Percentiles rank a stretch among this genome's conserved stretches.
Evolutionary conservation across 2,329 filamentous ascomycete genomes (phyloP).

Genomic region (Sporothrix brasiliensis): DNA sequence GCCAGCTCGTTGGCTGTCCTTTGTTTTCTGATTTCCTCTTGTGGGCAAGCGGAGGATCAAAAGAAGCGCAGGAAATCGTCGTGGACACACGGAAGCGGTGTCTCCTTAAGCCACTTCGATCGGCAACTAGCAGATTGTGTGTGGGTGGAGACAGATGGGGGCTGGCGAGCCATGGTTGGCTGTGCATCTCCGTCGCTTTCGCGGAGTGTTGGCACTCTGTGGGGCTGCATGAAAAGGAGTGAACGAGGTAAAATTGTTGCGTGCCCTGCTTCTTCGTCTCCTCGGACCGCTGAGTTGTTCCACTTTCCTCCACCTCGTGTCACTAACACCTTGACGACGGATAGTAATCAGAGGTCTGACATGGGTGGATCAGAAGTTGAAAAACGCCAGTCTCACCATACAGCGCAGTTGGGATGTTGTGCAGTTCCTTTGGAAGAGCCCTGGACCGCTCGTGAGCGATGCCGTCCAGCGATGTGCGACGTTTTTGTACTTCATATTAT

Average conservation of each 20-base stretch:
- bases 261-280: neutral
- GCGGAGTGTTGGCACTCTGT: neutral
- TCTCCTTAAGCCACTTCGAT: conserved; percentile 3
- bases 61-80: conserved; percentile 11
- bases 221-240: neutral
- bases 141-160: neutral
- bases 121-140: conserved; percentile 11
- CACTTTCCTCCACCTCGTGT: conserved; percentile 6
- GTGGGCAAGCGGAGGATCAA: conserved; percentile 22
- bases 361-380: neutral
- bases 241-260: neutral
- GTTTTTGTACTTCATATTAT: neutral
- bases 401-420: conserved; percentile 1
- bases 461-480: neutral
- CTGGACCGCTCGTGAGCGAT: conserved; percentile 4
- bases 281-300: neutral
- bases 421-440: neutral
- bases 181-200: neutral
- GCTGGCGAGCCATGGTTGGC: neutral
- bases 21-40: conserved; percentile 19
- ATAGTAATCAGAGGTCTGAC: conserved; percentile 2
- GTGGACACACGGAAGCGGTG: conserved; percentile 13
- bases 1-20: neutral
- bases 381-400: neutral
- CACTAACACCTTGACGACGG: neutral